phyloP scores from a whole-genome alignment of 2,329 filamentous ascomycete genomes.

The Ciborinia camelliae region DNA sequence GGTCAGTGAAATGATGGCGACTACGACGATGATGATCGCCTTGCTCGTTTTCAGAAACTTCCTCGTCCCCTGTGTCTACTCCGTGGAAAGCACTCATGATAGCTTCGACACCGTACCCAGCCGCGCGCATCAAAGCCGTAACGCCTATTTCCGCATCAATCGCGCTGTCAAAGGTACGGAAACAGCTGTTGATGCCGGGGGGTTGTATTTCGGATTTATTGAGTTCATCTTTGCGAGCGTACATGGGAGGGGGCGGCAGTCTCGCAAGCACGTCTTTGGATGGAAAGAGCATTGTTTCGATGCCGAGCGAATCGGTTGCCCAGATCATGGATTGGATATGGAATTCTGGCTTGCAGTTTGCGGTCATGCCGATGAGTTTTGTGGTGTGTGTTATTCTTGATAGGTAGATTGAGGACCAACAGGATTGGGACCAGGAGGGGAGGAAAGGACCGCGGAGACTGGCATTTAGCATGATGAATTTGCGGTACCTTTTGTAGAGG shows the following conservation, averaged over 20 bases:
- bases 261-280: slow-evolving; percentile 20
- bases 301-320: slow-evolving; percentile 31
- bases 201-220: slow-evolving; percentile 1
- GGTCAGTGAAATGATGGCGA: no score
- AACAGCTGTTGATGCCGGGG: slow-evolving; percentile 32
- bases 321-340: slow-evolving; percentile 37
- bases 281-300: slow-evolving; percentile 32
- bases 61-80: slow-evolving; percentile 10
- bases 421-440: slow-evolving; percentile 31
- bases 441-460: slow-evolving; percentile 35
- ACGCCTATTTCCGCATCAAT: slow-evolving; percentile 31
- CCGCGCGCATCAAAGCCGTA: slow-evolving; percentile 27
- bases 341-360: slow-evolving; percentile 31
- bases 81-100: slow-evolving; percentile 32
- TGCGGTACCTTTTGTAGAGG: slow-evolving; percentile 33
- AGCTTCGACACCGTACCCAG: slow-evolving; percentile 31
- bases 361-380: slow-evolving; percentile 36
- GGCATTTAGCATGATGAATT: slow-evolving; percentile 35
- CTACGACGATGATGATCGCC: not conserved
- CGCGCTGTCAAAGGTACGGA: slow-evolving; percentile 26
- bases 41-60: not conserved
- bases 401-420: slow-evolving; percentile 35
- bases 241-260: slow-evolving; percentile 5
- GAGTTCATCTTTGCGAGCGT: not conserved
- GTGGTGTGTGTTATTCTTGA: slow-evolving; percentile 24